phyloP scores from a whole-genome alignment of 2,329 filamentous ascomycete genomes.

The Stagonosporopsis cucurbitacearum region DNA sequence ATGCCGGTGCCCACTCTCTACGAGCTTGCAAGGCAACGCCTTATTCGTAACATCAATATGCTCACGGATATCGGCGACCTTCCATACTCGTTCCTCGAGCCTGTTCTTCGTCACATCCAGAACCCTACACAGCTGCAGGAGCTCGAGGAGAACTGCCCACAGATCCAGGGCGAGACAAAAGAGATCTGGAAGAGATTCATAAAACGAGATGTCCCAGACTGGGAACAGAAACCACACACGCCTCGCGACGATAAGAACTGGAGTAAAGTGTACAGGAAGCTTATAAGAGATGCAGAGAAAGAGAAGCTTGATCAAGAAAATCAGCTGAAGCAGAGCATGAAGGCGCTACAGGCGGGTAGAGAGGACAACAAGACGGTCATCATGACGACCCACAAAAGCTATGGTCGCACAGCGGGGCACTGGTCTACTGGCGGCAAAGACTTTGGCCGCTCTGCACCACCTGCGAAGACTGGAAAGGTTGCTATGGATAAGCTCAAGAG shows the following conservation, averaged over 20 bases:
- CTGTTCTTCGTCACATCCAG: constrained; percentile 74
- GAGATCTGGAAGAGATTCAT: constrained; percentile 85
- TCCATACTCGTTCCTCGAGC: constrained; percentile 68
- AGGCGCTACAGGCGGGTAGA: constrained; percentile 40
- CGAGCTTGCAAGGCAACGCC: constrained; percentile 49
- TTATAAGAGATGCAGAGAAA: constrained; percentile 50
- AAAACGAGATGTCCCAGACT: constrained; percentile 74
- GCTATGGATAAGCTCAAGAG: constrained; percentile 45
- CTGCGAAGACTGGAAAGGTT: constrained; percentile 44
- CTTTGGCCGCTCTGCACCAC: constrained; percentile 37
- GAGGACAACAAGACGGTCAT: constrained; percentile 42
- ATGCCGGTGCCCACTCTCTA: constrained; percentile 49
- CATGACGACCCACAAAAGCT: constrained; percentile 35
- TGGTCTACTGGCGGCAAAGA: constrained; percentile 28
- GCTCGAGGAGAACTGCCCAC: constrained; percentile 78
- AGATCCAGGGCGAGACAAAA: constrained; percentile 71
- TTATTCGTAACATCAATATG: constrained; percentile 51
- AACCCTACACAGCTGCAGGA: constrained; percentile 73
- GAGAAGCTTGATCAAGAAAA: constrained; percentile 44
- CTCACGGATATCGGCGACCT: constrained; percentile 75
- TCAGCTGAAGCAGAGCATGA: constrained; percentile 41
- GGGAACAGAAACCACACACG: constrained; percentile 67
- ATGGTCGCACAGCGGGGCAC: constrained; percentile 27
- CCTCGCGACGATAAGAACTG: constrained; percentile 72
- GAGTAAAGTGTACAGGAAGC: constrained; percentile 73